These are phyloP conservation scores for Liriodendron chinense DNA, from an alignment of 164 flowering plant species.

Conservation along the genomic window DNA sequence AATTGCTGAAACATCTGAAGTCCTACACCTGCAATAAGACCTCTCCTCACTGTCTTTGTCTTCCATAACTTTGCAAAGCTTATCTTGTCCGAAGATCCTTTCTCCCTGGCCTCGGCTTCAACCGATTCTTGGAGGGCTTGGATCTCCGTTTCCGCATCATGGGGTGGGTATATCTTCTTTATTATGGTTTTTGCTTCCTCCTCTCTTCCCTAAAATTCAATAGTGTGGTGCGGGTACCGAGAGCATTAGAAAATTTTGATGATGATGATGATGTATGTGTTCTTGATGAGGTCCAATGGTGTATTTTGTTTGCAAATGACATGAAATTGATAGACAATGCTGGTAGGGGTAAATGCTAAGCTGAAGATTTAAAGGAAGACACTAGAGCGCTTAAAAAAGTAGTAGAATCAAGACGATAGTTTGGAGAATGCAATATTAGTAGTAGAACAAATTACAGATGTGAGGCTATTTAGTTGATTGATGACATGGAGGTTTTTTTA, in stretches of 20 bases:
- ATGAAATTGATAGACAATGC: too few species aligned
- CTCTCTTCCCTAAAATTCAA: slow-evolving; percentile 38
- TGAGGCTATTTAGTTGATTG: too few species aligned
- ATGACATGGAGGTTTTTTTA: too few species aligned
- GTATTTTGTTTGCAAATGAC: too few species aligned
- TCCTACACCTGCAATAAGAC: slow-evolving; percentile 55
- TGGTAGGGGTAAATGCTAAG: too few species aligned
- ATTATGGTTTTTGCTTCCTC: slow-evolving; percentile 52
- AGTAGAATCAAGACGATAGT: too few species aligned
- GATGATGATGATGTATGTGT: too few species aligned
- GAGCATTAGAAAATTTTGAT: neutral
- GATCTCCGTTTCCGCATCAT: slow-evolving; percentile 57
- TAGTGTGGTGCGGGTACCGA: neutral
- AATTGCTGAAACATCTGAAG: slow-evolving; percentile 71
- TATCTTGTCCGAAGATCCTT: slow-evolving; percentile 39
- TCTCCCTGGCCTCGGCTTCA: slow-evolving; percentile 40
- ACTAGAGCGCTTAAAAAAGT: too few species aligned
- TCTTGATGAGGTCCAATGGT: too few species aligned
- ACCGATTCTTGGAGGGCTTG: slow-evolving; percentile 42
- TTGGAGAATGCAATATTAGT: too few species aligned
- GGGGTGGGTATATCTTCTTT: slow-evolving; percentile 42
- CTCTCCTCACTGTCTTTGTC: slow-evolving; percentile 53
- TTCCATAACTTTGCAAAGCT: slow-evolving; percentile 31
- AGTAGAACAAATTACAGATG: too few species aligned
- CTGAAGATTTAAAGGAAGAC: too few species aligned